phyloP scores from a whole-genome alignment of 257 asterid genomes.

The Osmanthus fragrans region DNA sequence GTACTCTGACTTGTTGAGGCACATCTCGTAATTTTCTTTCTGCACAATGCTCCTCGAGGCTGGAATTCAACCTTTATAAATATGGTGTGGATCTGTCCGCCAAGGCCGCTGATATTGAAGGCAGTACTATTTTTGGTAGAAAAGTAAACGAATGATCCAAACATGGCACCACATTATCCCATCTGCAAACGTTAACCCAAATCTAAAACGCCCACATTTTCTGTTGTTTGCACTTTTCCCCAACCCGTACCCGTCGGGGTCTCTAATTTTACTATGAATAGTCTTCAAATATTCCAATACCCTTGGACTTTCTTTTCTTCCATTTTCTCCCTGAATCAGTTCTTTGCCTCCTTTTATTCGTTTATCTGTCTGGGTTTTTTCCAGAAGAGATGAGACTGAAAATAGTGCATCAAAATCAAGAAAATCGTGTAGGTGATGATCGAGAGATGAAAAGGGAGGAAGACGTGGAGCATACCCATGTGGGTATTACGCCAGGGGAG shows the following conservation, averaged over 20 bases:
- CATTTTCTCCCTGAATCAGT: neutral
- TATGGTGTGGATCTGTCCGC: neutral
- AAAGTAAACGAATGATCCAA: neutral
- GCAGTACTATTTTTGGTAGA: neutral
- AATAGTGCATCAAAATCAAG: slow-evolving; percentile 70
- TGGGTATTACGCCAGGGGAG: slow-evolving; percentile 22
- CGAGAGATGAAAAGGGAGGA: slow-evolving; percentile 35
- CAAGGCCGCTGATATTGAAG: neutral
- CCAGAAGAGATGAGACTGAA: slow-evolving; percentile 57
- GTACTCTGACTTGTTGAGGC: no score
- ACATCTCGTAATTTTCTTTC: no score
- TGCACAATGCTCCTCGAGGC: no score
- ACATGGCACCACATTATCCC: neutral
- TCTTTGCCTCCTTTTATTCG: neutral
- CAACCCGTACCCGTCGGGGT: slow-evolving; percentile 15
- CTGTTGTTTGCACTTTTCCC: neutral
- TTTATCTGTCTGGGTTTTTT: slow-evolving; percentile 11
- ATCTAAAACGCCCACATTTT: neutral
- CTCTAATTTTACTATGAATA: neutral
- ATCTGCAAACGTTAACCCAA: neutral
- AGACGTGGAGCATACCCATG: slow-evolving; percentile 28
- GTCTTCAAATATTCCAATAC: slow-evolving; percentile 2
- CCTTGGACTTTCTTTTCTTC: neutral
- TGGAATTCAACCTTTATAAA: no score
- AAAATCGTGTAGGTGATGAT: slow-evolving; percentile 33